Base-by-base conservation (phyloP, 1,284 basidiomycete species). In the Trametes pubescens region DNA sequence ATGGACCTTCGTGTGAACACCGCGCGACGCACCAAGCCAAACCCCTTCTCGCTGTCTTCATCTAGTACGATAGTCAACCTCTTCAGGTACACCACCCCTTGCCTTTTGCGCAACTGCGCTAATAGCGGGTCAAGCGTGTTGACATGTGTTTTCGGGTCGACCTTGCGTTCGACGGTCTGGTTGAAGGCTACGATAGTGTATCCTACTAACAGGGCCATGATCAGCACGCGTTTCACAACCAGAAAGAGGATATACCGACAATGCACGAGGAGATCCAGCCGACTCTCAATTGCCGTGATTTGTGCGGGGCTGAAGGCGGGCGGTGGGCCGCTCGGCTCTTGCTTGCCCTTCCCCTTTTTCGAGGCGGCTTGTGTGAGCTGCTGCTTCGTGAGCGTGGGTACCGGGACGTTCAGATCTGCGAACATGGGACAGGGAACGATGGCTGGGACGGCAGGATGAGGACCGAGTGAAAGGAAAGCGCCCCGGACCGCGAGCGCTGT, bases 31-130 rank as follows among this genome's bases (percentile, higher is more conserved):
- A 93, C 91, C 73, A 94, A 73, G 37, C 91, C 91, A 70, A 91
- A 92, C 0, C 91, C 91, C 73, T 92, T 92, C 73, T 94, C 92
- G 69, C 90, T 91, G 43, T 89, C 89, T 69, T 91, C 86, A 65
- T 93, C 89, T 13, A 93, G 79, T 5, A 89, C 78, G 46, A 94
- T 88, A 13, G 87, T 92, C 58, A 93, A 73, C 46, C 92, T 80
- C 72, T 90, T 92, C 54, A 94, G 76, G 66, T 84, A 86, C 1
- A 89, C 75, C 43, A 92, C 76, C 1, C 87, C 88, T 1, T 79
- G 73, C 52, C 90, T 80, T 34, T 79, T 77, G 66, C 82, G 83
- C 24, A 92, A 76, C 62, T 82, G 83, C 21, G 77, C 69, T 4
- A 91, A 71, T 2, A 94, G 74, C 5, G 73, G 73, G 58, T 88